Evolutionary conservation across 192 early-diverging fungal species (phyloP).

Genomic region (Coemansia sp.): DNA sequence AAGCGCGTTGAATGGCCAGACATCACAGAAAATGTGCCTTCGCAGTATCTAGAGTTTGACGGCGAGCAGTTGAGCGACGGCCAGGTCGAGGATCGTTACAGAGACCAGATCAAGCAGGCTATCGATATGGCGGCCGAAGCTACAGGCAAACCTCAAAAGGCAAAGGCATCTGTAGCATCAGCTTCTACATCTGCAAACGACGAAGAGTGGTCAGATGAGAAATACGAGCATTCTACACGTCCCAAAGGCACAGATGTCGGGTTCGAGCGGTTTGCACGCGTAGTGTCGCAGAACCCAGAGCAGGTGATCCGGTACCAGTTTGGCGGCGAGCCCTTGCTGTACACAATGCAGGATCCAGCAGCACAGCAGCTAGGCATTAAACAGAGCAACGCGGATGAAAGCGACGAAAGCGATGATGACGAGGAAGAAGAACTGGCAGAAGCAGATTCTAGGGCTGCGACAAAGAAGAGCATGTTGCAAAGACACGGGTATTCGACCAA

Average conservation of each 20-base stretch:
- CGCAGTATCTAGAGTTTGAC: conserved; percentile 41
- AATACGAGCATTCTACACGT: conserved; percentile 72
- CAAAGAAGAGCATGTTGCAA: not conserved
- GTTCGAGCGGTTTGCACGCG: conserved; percentile 77
- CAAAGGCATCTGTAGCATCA: not conserved
- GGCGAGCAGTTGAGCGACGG: conserved; percentile 18
- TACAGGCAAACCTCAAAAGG: not conserved
- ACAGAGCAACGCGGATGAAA: conserved; percentile 9
- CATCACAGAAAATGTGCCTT: conserved; percentile 5
- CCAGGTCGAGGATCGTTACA: conserved; percentile 17
- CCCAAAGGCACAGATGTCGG: conserved; percentile 76
- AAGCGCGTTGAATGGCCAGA: conserved; percentile 31
- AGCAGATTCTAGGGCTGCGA: too few relatives aligned
- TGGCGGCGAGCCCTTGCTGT: conserved; percentile 68
- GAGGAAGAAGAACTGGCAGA: not conserved
- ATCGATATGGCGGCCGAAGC: conserved; percentile 19
- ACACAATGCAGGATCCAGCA: conserved; percentile 57
- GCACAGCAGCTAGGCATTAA: conserved; percentile 44
- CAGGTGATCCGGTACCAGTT: conserved; percentile 85
- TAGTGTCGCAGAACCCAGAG: conserved; percentile 70
- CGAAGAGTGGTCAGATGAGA: conserved; percentile 72
- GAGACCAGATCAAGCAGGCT: conserved; percentile 28
- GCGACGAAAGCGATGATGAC: conserved; percentile 18
- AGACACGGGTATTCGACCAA: conserved; percentile 28
- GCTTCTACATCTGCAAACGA: conserved; percentile 24